A percentile compares a stretch with the other conserved stretches of the same genome.
Evolutionary conservation across 495 filamentous ascomycete genomes (phyloP).

Genomic region (Penicillium roqueforti): DNA sequence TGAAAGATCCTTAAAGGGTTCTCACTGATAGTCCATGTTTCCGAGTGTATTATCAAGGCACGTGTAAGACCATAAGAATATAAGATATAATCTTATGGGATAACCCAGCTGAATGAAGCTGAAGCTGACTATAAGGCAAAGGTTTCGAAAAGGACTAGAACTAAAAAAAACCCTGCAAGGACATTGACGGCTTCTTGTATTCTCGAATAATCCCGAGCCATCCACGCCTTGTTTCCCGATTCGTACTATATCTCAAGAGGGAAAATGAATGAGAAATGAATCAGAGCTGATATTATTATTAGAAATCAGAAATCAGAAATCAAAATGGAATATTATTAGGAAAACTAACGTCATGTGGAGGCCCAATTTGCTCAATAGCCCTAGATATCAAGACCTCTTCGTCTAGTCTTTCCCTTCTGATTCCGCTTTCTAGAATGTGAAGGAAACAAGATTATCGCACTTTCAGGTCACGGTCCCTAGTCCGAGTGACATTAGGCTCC

Average conservation of each 20-base stretch:
- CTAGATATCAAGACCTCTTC: not conserved
- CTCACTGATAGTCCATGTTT: not conserved
- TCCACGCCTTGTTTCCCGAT: not conserved
- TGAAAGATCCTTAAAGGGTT: not conserved
- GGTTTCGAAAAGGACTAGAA: not conserved
- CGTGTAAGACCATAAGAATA: not conserved
- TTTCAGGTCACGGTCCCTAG: not conserved
- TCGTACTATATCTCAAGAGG: not conserved
- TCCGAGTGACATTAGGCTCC: not conserved
- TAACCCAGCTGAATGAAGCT: slow-evolving; percentile 1
- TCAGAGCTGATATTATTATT: too few relatives aligned
- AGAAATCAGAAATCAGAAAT: not conserved
- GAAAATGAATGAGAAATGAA: not conserved
- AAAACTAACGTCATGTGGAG: not conserved
- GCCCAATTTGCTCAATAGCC: not conserved
- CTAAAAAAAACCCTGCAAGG: slow-evolving; percentile 4
- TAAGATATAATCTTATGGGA: too few relatives aligned
- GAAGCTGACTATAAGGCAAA: slow-evolving; percentile 5
- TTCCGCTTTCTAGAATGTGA: not conserved
- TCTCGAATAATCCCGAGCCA: not conserved
- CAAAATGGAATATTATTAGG: not conserved
- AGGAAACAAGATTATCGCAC: not conserved
- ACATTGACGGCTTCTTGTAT: not conserved
- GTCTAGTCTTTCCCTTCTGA: not conserved
- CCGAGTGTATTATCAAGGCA: not conserved